Evolutionary conservation across 78 protist genomes (phyloP), one percentile per base, ranked within the genome.

Genomic region (Dictyostelium firmibasis): DNA sequence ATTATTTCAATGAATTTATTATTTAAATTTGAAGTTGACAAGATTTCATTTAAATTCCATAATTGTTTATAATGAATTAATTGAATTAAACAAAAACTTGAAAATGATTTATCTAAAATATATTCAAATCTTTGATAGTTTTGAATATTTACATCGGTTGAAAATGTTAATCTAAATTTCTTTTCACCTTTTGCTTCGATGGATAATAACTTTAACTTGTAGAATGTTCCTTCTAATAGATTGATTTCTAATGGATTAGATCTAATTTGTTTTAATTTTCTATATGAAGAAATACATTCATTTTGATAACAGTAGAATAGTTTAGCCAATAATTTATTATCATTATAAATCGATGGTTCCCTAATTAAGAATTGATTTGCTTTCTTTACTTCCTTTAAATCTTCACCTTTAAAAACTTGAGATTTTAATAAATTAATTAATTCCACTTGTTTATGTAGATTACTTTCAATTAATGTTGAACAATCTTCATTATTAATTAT

Each of bases 291-390:
- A 10, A 89, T 7, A 27, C 38, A 25, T n/a, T 89, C 94, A 53
- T 69, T 35, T 44, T 89, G 94, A 89, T 89, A 74, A 81, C 94
- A 89, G 29, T 47, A 89, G 18, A 27, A 75, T 33, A 89, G 69
- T 47, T 81, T 78, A 4, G 64, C 72, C 6, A 81, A 27, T 29
- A 53, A 2, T 81, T 81, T 27, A 31, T 81, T 41, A 8, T 60
- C 31, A 11, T 14, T n/a, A 44, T 78, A 78, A 27, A 3, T 31
- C 10, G 38, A 27, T 70, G 8, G 0, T 14, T 25, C 81, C 5
- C 83, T 78, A 69, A 85, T 33, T 20, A 78, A 31, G 27, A 72
- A 70, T 13, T 25, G 43, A 29, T 81, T 60, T 31, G 50, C 72
- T 69, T 70, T 72, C 18, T 44, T 44, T 13, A 27, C 20, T 70